Conservation (phyloP, 2,329 filamentous ascomycete genomes). For the Didymella pomorum region DNA sequence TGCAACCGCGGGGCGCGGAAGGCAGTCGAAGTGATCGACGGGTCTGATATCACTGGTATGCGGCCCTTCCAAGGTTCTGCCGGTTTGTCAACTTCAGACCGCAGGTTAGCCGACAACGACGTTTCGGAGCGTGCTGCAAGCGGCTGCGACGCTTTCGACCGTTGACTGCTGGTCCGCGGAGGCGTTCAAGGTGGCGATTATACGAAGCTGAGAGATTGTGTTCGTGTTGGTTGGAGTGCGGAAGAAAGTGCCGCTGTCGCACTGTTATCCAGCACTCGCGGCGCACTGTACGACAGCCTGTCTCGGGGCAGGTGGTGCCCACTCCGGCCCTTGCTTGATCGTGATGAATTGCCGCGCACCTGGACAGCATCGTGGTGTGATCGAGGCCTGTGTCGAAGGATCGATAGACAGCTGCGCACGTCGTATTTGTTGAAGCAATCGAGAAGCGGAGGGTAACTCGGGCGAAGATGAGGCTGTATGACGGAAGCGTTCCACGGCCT, state of each 20-base stretch:
- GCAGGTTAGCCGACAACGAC: constrained; percentile 9
- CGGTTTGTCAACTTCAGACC: background rate
- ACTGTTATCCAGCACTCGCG: background rate
- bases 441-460: constrained; percentile 1
- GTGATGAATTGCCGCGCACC: constrained; percentile 1
- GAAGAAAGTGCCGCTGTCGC: background rate
- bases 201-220: background rate
- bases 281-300: constrained; percentile 3
- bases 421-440: constrained; percentile 9
- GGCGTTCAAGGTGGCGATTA: constrained; percentile 1
- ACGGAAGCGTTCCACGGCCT: constrained; percentile 6
- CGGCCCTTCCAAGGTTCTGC: constrained; percentile 5
- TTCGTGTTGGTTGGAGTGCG: background rate
- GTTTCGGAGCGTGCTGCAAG: constrained; percentile 10
- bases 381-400: constrained; percentile 2
- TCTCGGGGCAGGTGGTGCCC: constrained; percentile 1
- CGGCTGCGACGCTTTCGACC: background rate
- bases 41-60: constrained; percentile 14
- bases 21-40: constrained; percentile 10
- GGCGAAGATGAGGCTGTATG: background rate
- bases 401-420: background rate
- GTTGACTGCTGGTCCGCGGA: background rate
- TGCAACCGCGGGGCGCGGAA: background rate
- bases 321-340: constrained; percentile 9
- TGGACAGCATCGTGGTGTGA: constrained; percentile 5